Evolutionary conservation across 345 rosid genomes (phyloP).

Genomic region (Camelina neglecta): DNA sequence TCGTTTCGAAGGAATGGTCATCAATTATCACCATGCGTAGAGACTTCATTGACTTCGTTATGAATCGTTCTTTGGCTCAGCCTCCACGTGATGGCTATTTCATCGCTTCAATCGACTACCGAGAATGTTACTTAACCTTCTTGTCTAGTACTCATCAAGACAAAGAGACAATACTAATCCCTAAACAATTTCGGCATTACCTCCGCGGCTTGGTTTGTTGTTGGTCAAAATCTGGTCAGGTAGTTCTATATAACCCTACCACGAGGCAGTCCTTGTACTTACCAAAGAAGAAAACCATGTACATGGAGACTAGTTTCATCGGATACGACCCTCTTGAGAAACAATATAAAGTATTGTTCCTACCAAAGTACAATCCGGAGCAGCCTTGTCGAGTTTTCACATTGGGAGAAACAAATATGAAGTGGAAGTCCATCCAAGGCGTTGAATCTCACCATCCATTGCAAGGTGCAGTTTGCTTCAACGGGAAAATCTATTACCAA

Average conservation of each 20-base stretch:
- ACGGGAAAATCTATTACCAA: conserved; percentile 12
- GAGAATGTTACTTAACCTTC: background rate
- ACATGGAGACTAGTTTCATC: background rate
- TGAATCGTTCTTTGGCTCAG: conserved; percentile 11
- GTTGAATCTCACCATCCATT: background rate
- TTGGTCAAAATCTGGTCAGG: background rate
- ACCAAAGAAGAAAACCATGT: background rate
- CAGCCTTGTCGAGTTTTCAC: conserved; percentile 19
- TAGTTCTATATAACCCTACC: conserved; percentile 16
- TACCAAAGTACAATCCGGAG: background rate
- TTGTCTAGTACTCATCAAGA: background rate
- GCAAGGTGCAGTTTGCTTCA: background rate
- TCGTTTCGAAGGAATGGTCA: conserved; percentile 13
- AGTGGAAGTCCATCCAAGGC: conserved; percentile 11
- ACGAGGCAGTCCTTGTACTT: conserved; percentile 7
- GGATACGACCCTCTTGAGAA: conserved; percentile 21
- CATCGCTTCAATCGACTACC: background rate
- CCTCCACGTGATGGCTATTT: background rate
- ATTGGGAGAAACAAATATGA: conserved; percentile 2
- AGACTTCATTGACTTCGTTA: conserved; percentile 11
- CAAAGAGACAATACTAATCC: background rate
- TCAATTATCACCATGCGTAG: background rate
- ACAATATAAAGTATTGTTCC: conserved; percentile 20
- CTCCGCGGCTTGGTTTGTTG: conserved; percentile 10
- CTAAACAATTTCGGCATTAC: background rate